These are phyloP conservation scores for Pneumocystis canis DNA, from an alignment of 1,139 yeast species.

Conservation along the genomic window DNA sequence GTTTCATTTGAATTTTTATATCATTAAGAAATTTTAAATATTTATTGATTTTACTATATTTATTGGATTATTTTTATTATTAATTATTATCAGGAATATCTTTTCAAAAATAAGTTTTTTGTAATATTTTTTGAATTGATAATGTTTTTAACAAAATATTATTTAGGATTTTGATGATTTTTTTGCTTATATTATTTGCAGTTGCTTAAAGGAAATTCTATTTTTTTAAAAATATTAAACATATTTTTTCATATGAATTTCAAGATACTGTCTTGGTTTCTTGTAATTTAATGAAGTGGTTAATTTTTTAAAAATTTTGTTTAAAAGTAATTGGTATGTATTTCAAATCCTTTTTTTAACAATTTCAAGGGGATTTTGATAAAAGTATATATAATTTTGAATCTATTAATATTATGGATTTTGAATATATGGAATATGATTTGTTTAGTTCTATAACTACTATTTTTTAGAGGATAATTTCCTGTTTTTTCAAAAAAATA, in stretches of 20 bases:
- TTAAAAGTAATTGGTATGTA: constrained; percentile 63
- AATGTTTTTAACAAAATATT: constrained; percentile 19
- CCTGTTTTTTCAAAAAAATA: constrained; percentile 57
- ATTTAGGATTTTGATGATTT: constrained; percentile 77
- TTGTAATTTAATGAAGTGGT: constrained; percentile 45
- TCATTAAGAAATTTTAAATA: not conserved
- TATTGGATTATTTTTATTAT: not conserved
- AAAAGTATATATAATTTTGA: constrained; percentile 86
- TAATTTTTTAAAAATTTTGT: constrained; percentile 37
- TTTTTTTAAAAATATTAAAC: constrained; percentile 39
- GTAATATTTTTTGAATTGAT: not conserved
- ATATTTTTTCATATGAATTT: constrained; percentile 81
- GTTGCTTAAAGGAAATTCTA: constrained; percentile 33
- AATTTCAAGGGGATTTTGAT: constrained; percentile 49
- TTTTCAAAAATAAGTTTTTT: not conserved
- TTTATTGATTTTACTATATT: not conserved
- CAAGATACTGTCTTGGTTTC: constrained; percentile 83
- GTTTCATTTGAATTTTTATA: not conserved
- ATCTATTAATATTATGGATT: constrained; percentile 60
- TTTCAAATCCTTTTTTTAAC: not conserved
- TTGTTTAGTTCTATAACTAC: constrained; percentile 29
- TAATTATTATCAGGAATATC: not conserved
- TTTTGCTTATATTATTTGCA: constrained; percentile 39
- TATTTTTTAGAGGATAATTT: constrained; percentile 57
- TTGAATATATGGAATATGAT: constrained; percentile 38